Base-by-base conservation (phyloP, 169 alveolate genomes). In the Plasmodium ovale region DNA sequence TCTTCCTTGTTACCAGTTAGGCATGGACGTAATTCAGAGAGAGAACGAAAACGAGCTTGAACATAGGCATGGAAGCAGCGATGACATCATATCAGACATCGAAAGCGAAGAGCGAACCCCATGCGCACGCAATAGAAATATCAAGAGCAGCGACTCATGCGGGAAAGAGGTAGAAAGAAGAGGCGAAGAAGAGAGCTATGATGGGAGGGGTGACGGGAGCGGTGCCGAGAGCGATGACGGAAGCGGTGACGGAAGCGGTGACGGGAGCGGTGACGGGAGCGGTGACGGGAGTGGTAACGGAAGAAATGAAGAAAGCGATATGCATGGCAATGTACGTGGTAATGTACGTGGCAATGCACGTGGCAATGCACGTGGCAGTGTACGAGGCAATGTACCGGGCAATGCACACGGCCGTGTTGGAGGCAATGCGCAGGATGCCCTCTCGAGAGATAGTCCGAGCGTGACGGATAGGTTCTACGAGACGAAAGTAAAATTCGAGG, bases 31-130 rank as follows among this genome's bases (percentile, higher is more conserved):
- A 29, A 77, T 77, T 60, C 69, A 37, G 7, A 0, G 33, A 0
- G 29, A 12, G 3, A 1, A 49, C 10, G 77, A 77, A 33, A 31
- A 77, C 19, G 88, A 77, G 37, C 77, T 77, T 3, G 88, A 62
- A 53, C 77, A 54, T 21, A 47, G 56, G 21, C 88, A 77, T 3
- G 51, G 62, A 35, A 77, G 88, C 29, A 77, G 88, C 39, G 88
- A 77, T 62, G 65, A 77, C 37, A 39, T 77, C 12, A 77, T 77
- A 29, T 77, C 88, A 12, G 88, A 77, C 5, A 29, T 59, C n/a
- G 88, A 68, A 23, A 42, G 54, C 27, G 67, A 60, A 12, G 47
- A 21, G 21, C 51, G 14, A 35, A 47, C 31, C 16, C 14, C 47
- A 25, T 29, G 37, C 0, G 73, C 31, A 39, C 29, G 4, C 27